Evolutionary conservation across 176 grass and related monocot genomes (phyloP), one percentile per base, ranked within the genome.

Genomic region (Tillandsia fasciculata): DNA sequence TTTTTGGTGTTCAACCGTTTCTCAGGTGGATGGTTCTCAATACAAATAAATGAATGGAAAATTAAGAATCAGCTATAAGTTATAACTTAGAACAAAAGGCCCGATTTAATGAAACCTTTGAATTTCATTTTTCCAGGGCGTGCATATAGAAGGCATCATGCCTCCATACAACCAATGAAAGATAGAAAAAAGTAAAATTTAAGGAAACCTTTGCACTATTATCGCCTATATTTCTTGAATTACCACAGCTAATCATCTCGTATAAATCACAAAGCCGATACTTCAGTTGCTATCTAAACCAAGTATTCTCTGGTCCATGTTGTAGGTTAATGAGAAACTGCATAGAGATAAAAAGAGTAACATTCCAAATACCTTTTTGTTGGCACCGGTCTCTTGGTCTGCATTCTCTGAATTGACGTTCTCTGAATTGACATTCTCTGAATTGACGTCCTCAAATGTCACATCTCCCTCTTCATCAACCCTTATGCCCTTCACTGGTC

Each of bases 391-490:
- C 64, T 88, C 87, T 83, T 86, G 83, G 28, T 88, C 90, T 33
- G 49, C 66, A 53, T 48, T 53, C 48, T 88, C 79, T n/a, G 82
- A 54, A 74, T 50, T 68, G 13, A 93, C 85, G 12, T 20, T 20
- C 20, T 88, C 90, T 33, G 82, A 54, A 74, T 50, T 68, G 13
- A 93, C 66, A 53, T 48, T 53, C 48, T 88, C 79, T n/a, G 82
- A 54, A 74, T 50, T 68, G 13, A 93, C 85, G 8, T 99, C 90
- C 74, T 99, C 84, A 8, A 99, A 76, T n/a, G 68, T 86, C 72
- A 94, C 82, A 84, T 99, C 87, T 70, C 90, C 95, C 17, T 94
- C 84, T 70, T 72, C 86, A 84, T 94, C 95, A 57, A 90, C 90
- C 64, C 84, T 92, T 77, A 94, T 88, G 61, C 80, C 90, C 80